Base-by-base conservation (phyloP, 163 green algal genomes). In the Scenedesmus sp. region DNA sequence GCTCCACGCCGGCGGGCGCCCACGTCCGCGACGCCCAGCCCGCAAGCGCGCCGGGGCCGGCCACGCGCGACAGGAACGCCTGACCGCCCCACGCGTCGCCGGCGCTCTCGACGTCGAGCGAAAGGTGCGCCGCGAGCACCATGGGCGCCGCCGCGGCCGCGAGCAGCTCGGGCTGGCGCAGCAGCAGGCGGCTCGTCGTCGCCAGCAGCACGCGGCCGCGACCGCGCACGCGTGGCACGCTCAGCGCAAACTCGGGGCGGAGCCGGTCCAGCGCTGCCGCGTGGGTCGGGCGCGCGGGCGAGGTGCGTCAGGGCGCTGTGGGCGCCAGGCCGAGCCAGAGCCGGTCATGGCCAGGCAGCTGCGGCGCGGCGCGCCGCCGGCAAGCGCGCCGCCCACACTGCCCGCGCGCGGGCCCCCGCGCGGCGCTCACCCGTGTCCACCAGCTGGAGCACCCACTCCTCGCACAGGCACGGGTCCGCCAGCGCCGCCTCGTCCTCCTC, bases 381-480 rank as follows among this genome's bases (percentile, higher is more conserved):
- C 11, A 33, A 60, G 3, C 53, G 7, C 3, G 53, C 15, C 18
- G 3, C 18, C n/a, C 20, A 17, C 26, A 14, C 20, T 34, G 3
- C n/a, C 1, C 33, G 24, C 24, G 34, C 34, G 53, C 54, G 34
- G 33, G 54, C n/a, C n/a, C 33, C 54, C 18, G 54, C 2, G 22
- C 15, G 3, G n/a, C 50, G 26, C 26, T 10, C 50, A 7, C 18
- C 33, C 5, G 6, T 39, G n/a, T n/a, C n/a, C n/a, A n/a, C n/a
- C 36, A 77, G 36, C 36, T 54, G 33, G 34, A 77, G 54, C 34
- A 77, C 69, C 69, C 69, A 77, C 54, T 77, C 69, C 36, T 77
- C 69, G 18, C 67, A 54, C 11, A 76, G 31, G 15, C 44, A 29
- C 15, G 29, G 44, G 58, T 11, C 50, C 33, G 13, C 13, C 31